Evolutionary conservation across 306 rosid species (phyloP).

Genomic region (Heteromeles arbutifolia): DNA sequence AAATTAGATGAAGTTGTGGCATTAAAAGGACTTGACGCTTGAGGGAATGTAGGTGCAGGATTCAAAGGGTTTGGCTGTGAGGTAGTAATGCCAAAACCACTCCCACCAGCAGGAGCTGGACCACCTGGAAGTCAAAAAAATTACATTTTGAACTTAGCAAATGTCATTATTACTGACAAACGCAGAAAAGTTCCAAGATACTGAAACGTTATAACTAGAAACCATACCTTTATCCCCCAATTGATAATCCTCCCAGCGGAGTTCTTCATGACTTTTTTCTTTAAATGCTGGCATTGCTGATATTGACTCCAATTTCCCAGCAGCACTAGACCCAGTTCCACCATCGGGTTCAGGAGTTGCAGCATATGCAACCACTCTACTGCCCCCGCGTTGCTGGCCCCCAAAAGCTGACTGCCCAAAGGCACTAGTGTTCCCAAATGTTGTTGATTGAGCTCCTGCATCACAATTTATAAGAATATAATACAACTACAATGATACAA

Average conservation of each 20-base stretch:
- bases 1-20: constrained; percentile 43
- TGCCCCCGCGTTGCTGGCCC: constrained; percentile 79
- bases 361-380: constrained; percentile 61
- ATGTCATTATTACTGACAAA: background rate
- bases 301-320: constrained; percentile 76
- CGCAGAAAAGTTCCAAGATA: background rate
- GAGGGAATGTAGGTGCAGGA: constrained; percentile 52
- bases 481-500: background rate
- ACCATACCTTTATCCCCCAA: constrained; percentile 71
- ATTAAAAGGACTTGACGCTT: constrained; percentile 61
- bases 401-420: constrained; percentile 71
- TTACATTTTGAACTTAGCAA: background rate
- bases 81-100: constrained; percentile 47
- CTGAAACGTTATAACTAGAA: background rate
- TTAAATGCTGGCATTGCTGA: constrained; percentile 88
- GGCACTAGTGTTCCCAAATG: constrained; percentile 49
- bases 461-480: background rate
- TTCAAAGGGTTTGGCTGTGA: constrained; percentile 49
- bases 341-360: constrained; percentile 70
- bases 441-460: constrained; percentile 65
- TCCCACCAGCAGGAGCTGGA: constrained; percentile 51
- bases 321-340: constrained; percentile 39
- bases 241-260: constrained; percentile 98
- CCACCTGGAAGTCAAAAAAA: constrained; percentile 51
- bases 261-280: constrained; percentile 93